phyloP scores from a whole-genome alignment of 176 grass and related monocot genomes.

The Cymbopogon citratus region DNA sequence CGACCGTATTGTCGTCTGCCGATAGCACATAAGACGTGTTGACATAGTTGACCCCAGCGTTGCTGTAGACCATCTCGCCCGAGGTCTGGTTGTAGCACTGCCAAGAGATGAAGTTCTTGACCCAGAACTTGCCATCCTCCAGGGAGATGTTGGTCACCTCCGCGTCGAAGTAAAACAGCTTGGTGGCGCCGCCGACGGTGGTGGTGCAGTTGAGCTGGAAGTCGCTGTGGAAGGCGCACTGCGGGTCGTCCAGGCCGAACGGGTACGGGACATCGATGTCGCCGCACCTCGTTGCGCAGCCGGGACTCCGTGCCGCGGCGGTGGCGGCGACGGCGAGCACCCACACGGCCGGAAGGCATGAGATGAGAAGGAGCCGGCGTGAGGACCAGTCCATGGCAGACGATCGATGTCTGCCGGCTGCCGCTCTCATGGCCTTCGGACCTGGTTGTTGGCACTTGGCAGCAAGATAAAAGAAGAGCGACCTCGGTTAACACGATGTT shows the following conservation, averaged over 20 bases:
- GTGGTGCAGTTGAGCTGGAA: background rate
- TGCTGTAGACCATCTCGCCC: fast-evolving
- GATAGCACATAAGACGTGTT: background rate
- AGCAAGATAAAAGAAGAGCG: background rate
- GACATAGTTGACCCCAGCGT: background rate
- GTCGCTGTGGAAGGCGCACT: background rate
- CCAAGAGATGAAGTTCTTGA: background rate
- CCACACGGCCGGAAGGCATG: background rate
- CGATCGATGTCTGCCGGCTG: background rate
- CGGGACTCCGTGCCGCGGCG: background rate
- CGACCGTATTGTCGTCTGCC: background rate
- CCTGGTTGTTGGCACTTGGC: background rate
- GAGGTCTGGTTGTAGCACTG: background rate
- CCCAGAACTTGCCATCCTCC: background rate
- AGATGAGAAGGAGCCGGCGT: background rate
- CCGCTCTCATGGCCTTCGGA: background rate
- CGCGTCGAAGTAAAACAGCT: background rate
- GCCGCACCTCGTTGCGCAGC: background rate
- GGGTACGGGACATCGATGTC: background rate
- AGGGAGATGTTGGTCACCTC: background rate
- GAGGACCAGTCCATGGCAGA: background rate
- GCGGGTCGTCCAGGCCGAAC: background rate
- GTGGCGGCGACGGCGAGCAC: background rate
- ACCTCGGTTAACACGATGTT: background rate
- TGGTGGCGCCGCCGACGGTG: background rate